These are phyloP conservation scores for Hibiscus trionum DNA, from an alignment of 345 rosid species.

Conservation along the genomic window DNA sequence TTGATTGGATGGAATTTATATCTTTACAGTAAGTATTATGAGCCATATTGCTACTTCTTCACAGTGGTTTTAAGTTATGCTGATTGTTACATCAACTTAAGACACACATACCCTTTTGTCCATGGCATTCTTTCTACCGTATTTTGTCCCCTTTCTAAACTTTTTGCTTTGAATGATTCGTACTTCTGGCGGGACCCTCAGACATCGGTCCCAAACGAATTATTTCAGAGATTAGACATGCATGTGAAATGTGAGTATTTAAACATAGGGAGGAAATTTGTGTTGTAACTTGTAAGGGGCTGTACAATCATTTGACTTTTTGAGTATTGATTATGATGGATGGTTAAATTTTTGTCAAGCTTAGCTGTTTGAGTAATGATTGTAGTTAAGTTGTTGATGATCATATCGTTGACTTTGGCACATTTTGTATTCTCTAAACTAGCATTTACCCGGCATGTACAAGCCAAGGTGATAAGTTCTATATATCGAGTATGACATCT, in stretches of 20 bases:
- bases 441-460: not conserved
- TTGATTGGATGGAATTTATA: conserved; percentile 19
- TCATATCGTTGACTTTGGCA: not conserved
- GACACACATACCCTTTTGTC: not conserved
- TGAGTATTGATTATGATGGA: not conserved
- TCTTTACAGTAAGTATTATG: too few species aligned
- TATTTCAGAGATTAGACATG: not conserved
- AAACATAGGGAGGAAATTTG: not conserved
- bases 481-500: not conserved
- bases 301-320: not conserved
- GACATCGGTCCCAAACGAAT: not conserved
- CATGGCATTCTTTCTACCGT: not conserved
- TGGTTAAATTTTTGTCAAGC: not conserved
- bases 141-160: not conserved
- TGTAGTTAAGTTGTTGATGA: not conserved
- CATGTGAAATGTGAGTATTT: not conserved
- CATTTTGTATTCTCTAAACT: not conserved
- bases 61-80: not conserved
- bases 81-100: not conserved
- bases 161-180: conserved; percentile 5
- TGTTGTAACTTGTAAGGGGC: not conserved
- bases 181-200: not conserved
- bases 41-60: not conserved
- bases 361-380: too few species aligned
- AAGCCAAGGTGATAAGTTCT: not conserved